phyloP scores from a whole-genome alignment of 495 filamentous ascomycete species.

The Annulohypoxylon maeteangense region DNA sequence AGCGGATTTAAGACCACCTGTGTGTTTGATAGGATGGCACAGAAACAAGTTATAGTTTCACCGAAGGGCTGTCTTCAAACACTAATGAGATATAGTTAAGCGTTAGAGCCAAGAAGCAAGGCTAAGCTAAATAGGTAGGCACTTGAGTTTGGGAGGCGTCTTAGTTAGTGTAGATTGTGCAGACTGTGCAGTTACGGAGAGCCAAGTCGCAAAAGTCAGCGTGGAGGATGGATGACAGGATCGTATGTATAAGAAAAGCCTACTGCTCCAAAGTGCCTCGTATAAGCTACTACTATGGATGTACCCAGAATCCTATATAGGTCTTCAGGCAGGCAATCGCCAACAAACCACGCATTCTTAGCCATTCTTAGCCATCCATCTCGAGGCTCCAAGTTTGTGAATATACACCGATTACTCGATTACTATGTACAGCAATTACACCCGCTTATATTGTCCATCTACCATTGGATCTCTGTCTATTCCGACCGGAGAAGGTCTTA shows the following conservation, averaged over 20 bases:
- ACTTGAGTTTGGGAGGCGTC: not conserved
- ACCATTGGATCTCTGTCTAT: slow-evolving; percentile 29
- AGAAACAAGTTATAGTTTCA: slow-evolving; percentile 28
- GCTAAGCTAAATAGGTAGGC: slow-evolving; percentile 21
- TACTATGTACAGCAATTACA: slow-evolving; percentile 37
- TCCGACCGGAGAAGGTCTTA: slow-evolving; percentile 27
- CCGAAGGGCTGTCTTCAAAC: slow-evolving; percentile 17
- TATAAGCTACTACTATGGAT: slow-evolving; percentile 1
- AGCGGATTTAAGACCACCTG: slow-evolving; percentile 18
- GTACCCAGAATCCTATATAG: not conserved
- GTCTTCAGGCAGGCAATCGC: slow-evolving; percentile 2
- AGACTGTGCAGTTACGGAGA: slow-evolving; percentile 14
- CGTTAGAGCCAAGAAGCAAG: slow-evolving; percentile 18
- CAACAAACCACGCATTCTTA: slow-evolving; percentile 33
- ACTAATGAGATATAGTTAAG: not conserved
- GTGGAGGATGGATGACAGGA: not conserved
- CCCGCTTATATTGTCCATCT: slow-evolving; percentile 18
- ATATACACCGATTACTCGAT: slow-evolving; percentile 10
- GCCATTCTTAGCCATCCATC: slow-evolving; percentile 25
- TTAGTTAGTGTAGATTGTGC: too few relatives aligned
- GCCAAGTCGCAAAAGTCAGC: not conserved
- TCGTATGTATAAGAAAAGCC: slow-evolving; percentile 37
- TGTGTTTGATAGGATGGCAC: slow-evolving; percentile 19
- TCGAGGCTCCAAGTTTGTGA: slow-evolving; percentile 11
- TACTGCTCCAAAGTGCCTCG: not conserved